phyloP scores from a whole-genome alignment of 2,329 filamentous ascomycete genomes.

The Parafenestella ontariensis region DNA sequence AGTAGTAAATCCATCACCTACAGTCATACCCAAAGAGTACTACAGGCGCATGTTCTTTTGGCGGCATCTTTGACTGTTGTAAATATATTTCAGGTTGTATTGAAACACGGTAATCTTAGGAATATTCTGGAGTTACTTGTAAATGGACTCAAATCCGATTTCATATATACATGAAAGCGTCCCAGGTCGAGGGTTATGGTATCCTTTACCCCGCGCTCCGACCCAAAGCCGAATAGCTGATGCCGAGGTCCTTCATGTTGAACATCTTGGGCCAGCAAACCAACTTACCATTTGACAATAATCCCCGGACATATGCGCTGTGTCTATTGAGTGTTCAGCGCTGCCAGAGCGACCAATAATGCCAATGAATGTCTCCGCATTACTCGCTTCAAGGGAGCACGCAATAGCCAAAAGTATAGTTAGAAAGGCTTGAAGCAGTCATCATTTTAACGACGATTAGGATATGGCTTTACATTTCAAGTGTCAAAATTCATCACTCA shows the following conservation, averaged over 20 bases:
- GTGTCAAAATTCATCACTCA: too few relatives aligned
- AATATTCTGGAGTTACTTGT: background rate
- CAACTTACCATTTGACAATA: background rate
- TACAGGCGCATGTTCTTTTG: constrained; percentile 13
- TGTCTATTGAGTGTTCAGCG: background rate
- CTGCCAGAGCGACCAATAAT: too few relatives aligned
- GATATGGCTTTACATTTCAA: too few relatives aligned
- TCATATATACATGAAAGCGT: background rate
- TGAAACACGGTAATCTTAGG: background rate
- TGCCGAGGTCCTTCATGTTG: background rate
- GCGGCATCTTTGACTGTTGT: constrained; percentile 6
- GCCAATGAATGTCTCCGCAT: background rate
- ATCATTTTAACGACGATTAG: too few relatives aligned
- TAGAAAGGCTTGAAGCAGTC: too few relatives aligned
- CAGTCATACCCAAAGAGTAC: constrained; percentile 39
- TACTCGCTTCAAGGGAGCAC: too few relatives aligned
- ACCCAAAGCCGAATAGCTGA: background rate
- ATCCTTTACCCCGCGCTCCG: constrained; percentile 9
- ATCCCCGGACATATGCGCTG: background rate
- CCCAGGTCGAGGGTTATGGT: background rate
- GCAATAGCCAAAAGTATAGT: too few relatives aligned
- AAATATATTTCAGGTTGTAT: background rate
- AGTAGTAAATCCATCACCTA: constrained; percentile 4
- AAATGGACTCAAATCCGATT: too few relatives aligned
- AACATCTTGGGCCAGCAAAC: background rate